Evolutionary conservation across 306 rosid species (phyloP), one percentile per base, ranked within the genome.

Genomic region (Delonix regia): DNA sequence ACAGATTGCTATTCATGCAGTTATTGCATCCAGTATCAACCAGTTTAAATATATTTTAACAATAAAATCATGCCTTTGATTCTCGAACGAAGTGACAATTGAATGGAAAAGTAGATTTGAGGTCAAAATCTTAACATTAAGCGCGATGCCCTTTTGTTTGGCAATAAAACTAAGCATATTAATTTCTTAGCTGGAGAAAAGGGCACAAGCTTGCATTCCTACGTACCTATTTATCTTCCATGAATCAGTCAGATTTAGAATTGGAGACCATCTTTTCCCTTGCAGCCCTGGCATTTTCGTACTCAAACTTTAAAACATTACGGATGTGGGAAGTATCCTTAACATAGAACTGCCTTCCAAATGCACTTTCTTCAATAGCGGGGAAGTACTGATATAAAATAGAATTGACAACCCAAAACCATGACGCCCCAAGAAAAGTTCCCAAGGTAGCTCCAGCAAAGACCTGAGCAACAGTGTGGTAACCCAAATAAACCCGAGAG

Each of bases 401-500:
- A 28, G 64, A 62, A 63, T 90, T 86, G 14, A 96, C 99, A 28
- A 96, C 55, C 98, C 96, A 85, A 33, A 87, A 96, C 99, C 99
- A 93, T 38, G 36, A 21, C 0, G 89, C 97, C 5, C 97, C 99
- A 8, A 96, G 90, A 36, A 85, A 71, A 41, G 67, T 14, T 4
- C 99, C 99, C 70, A 96, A 57, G 4, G 79, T 74, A n/a, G 97
- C 87, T 0, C 99, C 99, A 10, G 99, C 99, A 24, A 88, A 83
- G 6, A 93, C 98, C 93, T 96, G 99, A 1, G 90, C 90, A 24
- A 90, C 68, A 0, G 90, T 83, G 65, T 93, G 98, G 77, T 96
- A 96, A 4, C 99, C 98, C 90, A 93, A 82, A 71, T 96, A 96
- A 7, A 95, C 99, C 76, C 99, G 77, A 14, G 99, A 95, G 51